These are phyloP conservation scores for Dioscorea cayenensis DNA, from an alignment of 116 monocot species.

Conservation along the genomic window DNA sequence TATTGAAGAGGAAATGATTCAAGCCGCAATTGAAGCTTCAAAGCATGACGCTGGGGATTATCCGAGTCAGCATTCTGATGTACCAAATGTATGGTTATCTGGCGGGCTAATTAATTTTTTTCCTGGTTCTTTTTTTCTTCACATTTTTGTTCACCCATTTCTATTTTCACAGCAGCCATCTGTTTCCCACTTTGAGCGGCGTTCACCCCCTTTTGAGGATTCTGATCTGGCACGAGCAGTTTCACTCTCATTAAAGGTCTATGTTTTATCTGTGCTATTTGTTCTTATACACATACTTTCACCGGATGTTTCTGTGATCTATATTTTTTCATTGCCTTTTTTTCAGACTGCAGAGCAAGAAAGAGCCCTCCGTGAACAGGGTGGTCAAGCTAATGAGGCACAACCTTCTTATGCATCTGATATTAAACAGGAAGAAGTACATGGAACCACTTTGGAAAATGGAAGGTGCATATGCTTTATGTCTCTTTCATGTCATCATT, in stretches of 20 bases:
- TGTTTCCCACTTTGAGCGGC: slow-evolving; percentile 9
- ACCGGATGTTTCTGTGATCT: slow-evolving; percentile 1
- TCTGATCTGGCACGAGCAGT: slow-evolving; percentile 38
- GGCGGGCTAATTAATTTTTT: slow-evolving; percentile 1
- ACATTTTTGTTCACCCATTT: background rate
- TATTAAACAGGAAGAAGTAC: slow-evolving; percentile 24
- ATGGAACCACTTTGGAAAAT: slow-evolving; percentile 12
- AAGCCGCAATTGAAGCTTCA: slow-evolving; percentile 94
- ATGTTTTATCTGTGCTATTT: background rate
- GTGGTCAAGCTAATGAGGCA: slow-evolving; percentile 14
- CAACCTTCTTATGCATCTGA: slow-evolving; percentile 26
- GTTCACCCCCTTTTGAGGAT: slow-evolving; percentile 24
- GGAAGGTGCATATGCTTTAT: slow-evolving; percentile 40
- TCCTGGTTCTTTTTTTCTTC: slow-evolving; percentile 4
- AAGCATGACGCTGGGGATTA: slow-evolving; percentile 49
- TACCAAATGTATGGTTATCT: slow-evolving; percentile 27
- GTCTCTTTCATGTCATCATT: slow-evolving; percentile 2
- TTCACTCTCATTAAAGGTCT: slow-evolving; percentile 54
- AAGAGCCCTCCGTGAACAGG: slow-evolving; percentile 26
- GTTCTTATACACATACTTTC: background rate
- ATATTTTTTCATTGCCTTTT: slow-evolving; percentile 3
- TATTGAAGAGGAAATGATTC: slow-evolving; percentile 96
- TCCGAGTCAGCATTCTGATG: slow-evolving; percentile 25
- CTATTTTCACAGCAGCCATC: slow-evolving; percentile 12
- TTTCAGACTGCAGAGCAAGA: slow-evolving; percentile 59